Conservation (phyloP, 768 basidiomycete species). For the Russula dissimulans region DNA sequence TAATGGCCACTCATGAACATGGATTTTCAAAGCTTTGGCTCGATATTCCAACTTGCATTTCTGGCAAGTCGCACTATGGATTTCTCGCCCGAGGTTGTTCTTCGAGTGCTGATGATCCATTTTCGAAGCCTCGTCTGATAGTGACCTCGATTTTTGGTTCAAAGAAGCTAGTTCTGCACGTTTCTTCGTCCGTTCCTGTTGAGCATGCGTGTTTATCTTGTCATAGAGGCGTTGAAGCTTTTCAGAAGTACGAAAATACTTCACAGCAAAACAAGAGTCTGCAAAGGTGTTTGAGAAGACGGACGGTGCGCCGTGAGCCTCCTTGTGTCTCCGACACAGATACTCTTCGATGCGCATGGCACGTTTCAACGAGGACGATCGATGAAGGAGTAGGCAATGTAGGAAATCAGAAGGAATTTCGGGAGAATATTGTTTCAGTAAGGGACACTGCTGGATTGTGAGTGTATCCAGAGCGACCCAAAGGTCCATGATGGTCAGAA, state of each 20-base stretch:
- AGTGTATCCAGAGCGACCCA: conserved; percentile 41
- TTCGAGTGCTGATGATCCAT: not conserved
- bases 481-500: conserved; percentile 38
- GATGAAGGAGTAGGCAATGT: conserved; percentile 34
- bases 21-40: not conserved
- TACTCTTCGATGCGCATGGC: conserved; percentile 9
- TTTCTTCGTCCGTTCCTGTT: not conserved
- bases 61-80: not conserved
- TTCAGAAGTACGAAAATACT: conserved; percentile 1
- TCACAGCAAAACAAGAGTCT: not conserved
- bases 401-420: conserved; percentile 33
- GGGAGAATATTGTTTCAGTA: conserved; percentile 37
- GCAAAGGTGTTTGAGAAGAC: conserved; percentile 1
- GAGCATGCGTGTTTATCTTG: not conserved
- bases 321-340: not conserved
- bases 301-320: not conserved
- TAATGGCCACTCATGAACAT: conserved; percentile 12
- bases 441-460: conserved; percentile 27
- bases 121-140: not conserved
- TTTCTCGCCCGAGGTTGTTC: too few relatives aligned
- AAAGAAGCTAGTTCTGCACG: not conserved
- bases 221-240: not conserved
- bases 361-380: conserved; percentile 7
- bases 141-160: not conserved
- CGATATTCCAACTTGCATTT: not conserved